Evolutionary conservation across 495 filamentous ascomycete species (phyloP).

Genomic region (Penicillium manginii): DNA sequence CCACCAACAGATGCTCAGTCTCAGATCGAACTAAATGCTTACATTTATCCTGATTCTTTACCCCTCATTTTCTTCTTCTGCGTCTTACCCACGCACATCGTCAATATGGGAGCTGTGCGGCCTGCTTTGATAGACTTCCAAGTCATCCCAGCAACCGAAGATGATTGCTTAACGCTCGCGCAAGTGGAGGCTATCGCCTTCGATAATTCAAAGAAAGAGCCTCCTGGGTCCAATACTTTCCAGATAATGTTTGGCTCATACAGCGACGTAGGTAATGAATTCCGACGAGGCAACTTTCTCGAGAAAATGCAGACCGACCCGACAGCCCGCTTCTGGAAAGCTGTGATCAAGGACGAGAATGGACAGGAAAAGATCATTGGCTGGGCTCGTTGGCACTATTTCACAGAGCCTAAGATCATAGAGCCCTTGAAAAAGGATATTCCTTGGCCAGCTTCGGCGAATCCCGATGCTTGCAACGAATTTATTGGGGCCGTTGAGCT

Average conservation of each 20-base stretch:
- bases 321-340: conserved; percentile 3
- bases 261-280: neutral
- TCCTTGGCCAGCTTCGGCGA: neutral
- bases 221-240: neutral
- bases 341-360: neutral
- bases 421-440: neutral
- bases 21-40: too few species aligned
- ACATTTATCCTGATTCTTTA: neutral
- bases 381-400: conserved; percentile 5
- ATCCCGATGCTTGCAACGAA: conserved; percentile 1
- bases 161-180: neutral
- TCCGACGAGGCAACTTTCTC: neutral
- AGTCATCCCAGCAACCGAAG: neutral
- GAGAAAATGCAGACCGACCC: neutral
- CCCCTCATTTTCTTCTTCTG: neutral
- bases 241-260: neutral
- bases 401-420: neutral
- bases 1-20: too few species aligned
- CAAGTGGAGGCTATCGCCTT: neutral
- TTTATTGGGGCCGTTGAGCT: neutral
- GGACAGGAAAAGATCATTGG: conserved; percentile 6
- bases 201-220: neutral
- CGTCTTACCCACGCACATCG: neutral
- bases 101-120: neutral
- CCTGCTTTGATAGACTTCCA: neutral